Evolutionary conservation across 306 rosid genomes (phyloP).

Genomic region (Begonia fuchsioides): DNA sequence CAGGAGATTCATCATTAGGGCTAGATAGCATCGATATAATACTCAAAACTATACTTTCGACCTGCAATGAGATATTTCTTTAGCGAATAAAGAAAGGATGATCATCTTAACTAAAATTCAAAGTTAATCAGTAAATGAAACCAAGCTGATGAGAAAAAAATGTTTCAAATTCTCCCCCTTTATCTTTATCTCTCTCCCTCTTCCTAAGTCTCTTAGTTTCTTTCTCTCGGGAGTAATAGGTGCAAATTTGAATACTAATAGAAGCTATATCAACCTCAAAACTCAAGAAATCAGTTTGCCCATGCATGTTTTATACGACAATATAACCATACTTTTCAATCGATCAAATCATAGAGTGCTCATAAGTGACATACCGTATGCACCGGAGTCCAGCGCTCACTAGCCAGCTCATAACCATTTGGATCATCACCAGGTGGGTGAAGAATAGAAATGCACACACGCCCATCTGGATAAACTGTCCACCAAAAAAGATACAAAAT

Average conservation of each 20-base stretch:
- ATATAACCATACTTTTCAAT: too few relatives aligned
- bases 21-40: constrained; percentile 96
- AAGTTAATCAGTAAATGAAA: too few relatives aligned
- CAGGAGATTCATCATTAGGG: constrained; percentile 97
- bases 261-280: neutral
- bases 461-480: constrained; percentile 90
- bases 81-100: too few relatives aligned
- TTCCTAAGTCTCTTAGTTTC: too few relatives aligned
- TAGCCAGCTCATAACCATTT: constrained; percentile 95
- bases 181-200: too few relatives aligned
- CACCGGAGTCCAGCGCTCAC: constrained; percentile 99
- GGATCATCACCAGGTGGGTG: constrained; percentile 99
- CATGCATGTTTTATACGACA: too few relatives aligned
- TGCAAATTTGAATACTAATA: neutral
- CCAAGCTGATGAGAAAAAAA: too few relatives aligned
- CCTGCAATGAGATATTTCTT: constrained; percentile 36
- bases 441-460: constrained; percentile 96
- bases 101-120: too few relatives aligned
- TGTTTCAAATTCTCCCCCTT: too few relatives aligned
- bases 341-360: neutral
- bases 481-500: neutral
- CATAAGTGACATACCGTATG: constrained; percentile 52
- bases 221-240: neutral
- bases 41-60: constrained; percentile 97
- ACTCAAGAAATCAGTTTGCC: neutral